phyloP scores from a whole-genome alignment of 2,329 filamentous ascomycete genomes.

The Xylaria sp. region DNA sequence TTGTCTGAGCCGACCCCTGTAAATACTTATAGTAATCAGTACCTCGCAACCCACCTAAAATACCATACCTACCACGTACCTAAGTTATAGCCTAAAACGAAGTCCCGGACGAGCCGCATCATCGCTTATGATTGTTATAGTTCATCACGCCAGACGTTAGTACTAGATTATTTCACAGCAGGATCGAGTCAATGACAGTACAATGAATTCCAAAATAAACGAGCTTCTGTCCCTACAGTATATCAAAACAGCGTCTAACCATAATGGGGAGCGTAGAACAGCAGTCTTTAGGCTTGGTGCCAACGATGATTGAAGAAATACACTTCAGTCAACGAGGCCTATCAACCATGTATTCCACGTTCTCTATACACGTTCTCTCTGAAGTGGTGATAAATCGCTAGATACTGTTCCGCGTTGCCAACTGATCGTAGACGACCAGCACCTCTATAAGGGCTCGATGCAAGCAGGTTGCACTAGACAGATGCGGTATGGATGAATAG shows the following conservation, averaged over 20 bases:
- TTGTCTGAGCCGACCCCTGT: neutral
- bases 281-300: constrained; percentile 2
- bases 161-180: neutral
- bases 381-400: constrained; percentile 22
- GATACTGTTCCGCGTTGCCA: constrained; percentile 23
- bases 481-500: constrained; percentile 18
- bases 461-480: constrained; percentile 13
- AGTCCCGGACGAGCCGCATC: neutral
- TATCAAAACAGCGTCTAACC: constrained; percentile 33
- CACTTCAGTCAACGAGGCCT: constrained; percentile 8
- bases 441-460: constrained; percentile 9
- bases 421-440: constrained; percentile 1
- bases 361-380: constrained; percentile 34
- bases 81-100: neutral
- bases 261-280: constrained; percentile 7
- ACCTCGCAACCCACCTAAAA: neutral
- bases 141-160: neutral
- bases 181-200: constrained; percentile 4
- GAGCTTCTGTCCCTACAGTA: constrained; percentile 12
- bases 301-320: constrained; percentile 2
- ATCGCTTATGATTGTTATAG: neutral
- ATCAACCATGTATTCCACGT: constrained; percentile 18
- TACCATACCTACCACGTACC: neutral
- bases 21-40: neutral
- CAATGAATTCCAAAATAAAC: constrained; percentile 17